Evolutionary conservation across 495 filamentous ascomycete genomes (phyloP), one percentile per base, ranked within the genome.

Genomic region (Talaromyces adpressus): DNA sequence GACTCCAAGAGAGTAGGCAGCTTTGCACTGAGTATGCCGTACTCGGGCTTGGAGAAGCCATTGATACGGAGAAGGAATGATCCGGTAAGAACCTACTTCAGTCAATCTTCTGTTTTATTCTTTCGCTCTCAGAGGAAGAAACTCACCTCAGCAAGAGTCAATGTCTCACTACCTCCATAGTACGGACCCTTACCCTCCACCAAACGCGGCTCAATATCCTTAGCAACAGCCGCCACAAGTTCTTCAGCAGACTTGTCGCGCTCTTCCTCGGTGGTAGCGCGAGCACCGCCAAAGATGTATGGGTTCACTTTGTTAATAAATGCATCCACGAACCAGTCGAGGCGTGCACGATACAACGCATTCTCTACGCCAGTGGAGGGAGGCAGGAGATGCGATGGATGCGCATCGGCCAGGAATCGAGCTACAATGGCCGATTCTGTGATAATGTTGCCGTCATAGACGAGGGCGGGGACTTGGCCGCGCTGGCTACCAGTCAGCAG

Each of bases 121-220:
- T 8, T 16, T 2, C 7, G 9, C 41, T 14, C 5, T n/a, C 32
- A 30, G 6, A 3, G 2, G 23, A 2, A 22, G 45, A 49, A 63
- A 14, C 79, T 65, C 76, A 92, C 91, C 85, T 95, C 92, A 14
- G 85, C 92, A 30, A 91, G 74, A 2, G 91, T 93, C 36, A 93
- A 67, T 69, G 83, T 87, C 58, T 87, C 78, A 61, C 85, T 88
- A 0, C 91, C 92, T n/a, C 87, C 88, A 75, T 94, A 97, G 77
- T 89, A 96, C 0, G 91, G 92, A 0, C 69, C 80, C 6, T 87
- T 87, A 60, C 85, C 84, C 7, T 74, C 71, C 0, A 61, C 65
- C 25, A 97, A 73, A 29, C 89, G 70, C 2, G 89, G 89, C 74
- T 91, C 90, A 59, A 97, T 74, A 67, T 96, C 89, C 73, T 88